These are phyloP conservation scores for Fusarium sacchari DNA, from an alignment of 2,329 filamentous ascomycete species.

Conservation along the genomic window DNA sequence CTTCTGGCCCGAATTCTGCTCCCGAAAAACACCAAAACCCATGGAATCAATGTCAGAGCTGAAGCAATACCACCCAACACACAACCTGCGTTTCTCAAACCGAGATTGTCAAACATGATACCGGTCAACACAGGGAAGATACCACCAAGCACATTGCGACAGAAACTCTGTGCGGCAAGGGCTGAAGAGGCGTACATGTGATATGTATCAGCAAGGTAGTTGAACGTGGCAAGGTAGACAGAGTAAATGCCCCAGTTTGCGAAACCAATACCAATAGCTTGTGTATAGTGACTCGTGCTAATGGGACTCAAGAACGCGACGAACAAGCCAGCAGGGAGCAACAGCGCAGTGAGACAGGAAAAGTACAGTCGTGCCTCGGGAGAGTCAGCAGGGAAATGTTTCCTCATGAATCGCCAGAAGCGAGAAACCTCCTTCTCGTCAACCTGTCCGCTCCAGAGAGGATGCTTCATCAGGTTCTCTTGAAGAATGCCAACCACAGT, in stretches of 20 bases:
- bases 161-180: constrained; percentile 86
- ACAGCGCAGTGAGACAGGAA: constrained; percentile 76
- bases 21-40: constrained; percentile 84
- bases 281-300: constrained; percentile 41
- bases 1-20: constrained; percentile 79
- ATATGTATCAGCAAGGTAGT: constrained; percentile 91
- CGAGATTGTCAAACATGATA: constrained; percentile 77
- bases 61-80: constrained; percentile 78
- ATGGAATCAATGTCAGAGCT: constrained; percentile 82
- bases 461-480: constrained; percentile 69
- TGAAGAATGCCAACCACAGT: constrained; percentile 77
- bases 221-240: constrained; percentile 89
- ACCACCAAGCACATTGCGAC: constrained; percentile 84
- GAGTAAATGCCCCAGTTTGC: constrained; percentile 88
- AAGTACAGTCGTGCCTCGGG: constrained; percentile 88
- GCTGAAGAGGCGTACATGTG: constrained; percentile 86
- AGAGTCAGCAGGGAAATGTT: constrained; percentile 59
- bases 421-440: constrained; percentile 40
- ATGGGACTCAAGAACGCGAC: constrained; percentile 46
- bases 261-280: constrained; percentile 71
- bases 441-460: constrained; percentile 46
- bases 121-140: constrained; percentile 81
- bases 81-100: constrained; percentile 75
- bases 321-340: constrained; percentile 84
- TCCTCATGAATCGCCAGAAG: constrained; percentile 59